Evolutionary conservation across 371 early-diverging fungal species (phyloP).

Genomic region (Actinomortierella ambigua): DNA sequence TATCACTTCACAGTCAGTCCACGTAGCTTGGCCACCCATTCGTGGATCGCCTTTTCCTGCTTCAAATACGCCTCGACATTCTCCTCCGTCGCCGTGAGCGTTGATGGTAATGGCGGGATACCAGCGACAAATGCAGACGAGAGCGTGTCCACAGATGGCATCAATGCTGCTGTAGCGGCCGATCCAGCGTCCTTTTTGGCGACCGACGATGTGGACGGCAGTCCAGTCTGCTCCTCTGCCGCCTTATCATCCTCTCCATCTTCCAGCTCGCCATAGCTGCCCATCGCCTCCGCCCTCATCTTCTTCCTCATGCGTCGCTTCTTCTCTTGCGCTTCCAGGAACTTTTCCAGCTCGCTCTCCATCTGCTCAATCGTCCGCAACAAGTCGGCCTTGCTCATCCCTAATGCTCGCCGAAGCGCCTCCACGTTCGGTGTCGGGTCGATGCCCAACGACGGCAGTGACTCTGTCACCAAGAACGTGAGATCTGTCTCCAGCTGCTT

Average conservation of each 20-base stretch:
- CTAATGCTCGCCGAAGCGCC: conserved; percentile 25
- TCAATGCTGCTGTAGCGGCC: neutral
- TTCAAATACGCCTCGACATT: conserved; percentile 14
- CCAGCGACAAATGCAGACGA: conserved; percentile 24
- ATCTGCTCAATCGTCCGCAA: conserved; percentile 30
- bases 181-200: neutral
- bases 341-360: conserved; percentile 13
- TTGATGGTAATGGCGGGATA: conserved; percentile 26
- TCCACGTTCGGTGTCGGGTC: conserved; percentile 38
- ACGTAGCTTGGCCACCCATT: conserved; percentile 32
- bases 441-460: conserved; percentile 21
- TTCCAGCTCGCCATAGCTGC: conserved; percentile 1
- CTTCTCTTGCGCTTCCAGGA: neutral
- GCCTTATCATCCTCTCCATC: neutral
- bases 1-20: conserved; percentile 1
- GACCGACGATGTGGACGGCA: neutral
- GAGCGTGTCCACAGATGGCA: conserved; percentile 3
- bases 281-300: no score
- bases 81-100: conserved; percentile 26
- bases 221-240: neutral
- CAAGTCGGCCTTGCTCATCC: conserved; percentile 27
- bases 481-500: conserved; percentile 40
- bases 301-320: no score
- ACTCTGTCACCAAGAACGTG: conserved; percentile 23
- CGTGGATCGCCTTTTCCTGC: conserved; percentile 25